Conservation (phyloP, 345 rosid genomes). For the Eucalyptus rudis region DNA sequence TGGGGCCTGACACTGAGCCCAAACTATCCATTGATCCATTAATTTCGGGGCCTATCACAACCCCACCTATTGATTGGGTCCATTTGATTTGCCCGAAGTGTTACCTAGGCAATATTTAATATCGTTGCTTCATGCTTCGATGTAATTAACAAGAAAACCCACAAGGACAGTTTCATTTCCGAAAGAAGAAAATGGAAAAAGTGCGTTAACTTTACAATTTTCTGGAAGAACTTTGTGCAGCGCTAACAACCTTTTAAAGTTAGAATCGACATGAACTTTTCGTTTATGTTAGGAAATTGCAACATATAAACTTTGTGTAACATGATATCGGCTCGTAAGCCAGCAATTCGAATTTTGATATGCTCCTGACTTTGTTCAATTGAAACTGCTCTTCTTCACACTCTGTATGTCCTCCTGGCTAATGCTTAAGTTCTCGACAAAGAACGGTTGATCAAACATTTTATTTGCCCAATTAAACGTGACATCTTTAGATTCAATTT, state of each 20-base stretch:
- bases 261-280: background rate
- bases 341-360: background rate
- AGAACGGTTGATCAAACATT: background rate
- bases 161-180: background rate
- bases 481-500: background rate
- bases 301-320: background rate
- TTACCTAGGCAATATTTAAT: too few species aligned
- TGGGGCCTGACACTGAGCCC: background rate
- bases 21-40: background rate
- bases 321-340: background rate
- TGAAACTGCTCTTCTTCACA: background rate
- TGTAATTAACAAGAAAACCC: background rate
- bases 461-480: background rate
- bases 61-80: background rate
- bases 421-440: background rate
- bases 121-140: too few species aligned
- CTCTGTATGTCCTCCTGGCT: background rate
- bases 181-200: background rate
- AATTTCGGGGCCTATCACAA: background rate
- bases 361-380: background rate
- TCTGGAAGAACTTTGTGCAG: background rate
- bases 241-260: background rate
- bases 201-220: background rate
- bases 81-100: background rate
- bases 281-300: background rate